Evolutionary conservation across 768 basidiomycete genomes (phyloP).

Genomic region (Naganishia vishniacii): DNA sequence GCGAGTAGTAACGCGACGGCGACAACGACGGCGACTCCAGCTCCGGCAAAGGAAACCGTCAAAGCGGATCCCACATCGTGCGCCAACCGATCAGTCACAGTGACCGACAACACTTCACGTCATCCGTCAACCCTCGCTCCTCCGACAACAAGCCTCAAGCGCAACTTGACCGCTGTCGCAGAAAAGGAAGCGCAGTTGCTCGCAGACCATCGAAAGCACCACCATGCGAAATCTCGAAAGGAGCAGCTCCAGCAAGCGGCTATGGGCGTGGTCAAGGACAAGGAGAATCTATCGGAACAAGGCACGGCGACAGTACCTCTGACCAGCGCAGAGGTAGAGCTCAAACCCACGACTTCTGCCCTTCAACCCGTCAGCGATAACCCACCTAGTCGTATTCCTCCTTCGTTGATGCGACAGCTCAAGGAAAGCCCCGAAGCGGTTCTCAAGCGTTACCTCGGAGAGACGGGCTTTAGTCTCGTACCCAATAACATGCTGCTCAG

Average conservation of each 20-base stretch:
- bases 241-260: slow-evolving; percentile 11
- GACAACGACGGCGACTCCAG: slow-evolving; percentile 4
- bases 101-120: not conserved
- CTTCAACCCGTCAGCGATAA: slow-evolving; percentile 18
- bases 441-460: slow-evolving; percentile 19
- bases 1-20: slow-evolving; percentile 35
- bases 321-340: not conserved
- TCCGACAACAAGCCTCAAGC: slow-evolving; percentile 35
- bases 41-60: slow-evolving; percentile 7
- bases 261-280: no score
- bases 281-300: not conserved
- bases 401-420: not conserved
- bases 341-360: slow-evolving; percentile 18
- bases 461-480: slow-evolving; percentile 27
- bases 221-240: slow-evolving; percentile 29
- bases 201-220: slow-evolving; percentile 25
- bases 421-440: slow-evolving; percentile 11
- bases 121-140: slow-evolving; percentile 12
- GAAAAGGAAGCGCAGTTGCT: slow-evolving; percentile 40
- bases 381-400: slow-evolving; percentile 12
- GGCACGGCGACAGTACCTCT: no score
- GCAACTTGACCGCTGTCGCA: slow-evolving; percentile 39
- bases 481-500: slow-evolving; percentile 35
- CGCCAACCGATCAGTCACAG: slow-evolving; percentile 22
- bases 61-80: slow-evolving; percentile 24